Percentiles rank a stretch among this genome's conserved stretches.
Conservation (phyloP, 495 filamentous ascomycete genomes). For the Xylaria castorea region DNA sequence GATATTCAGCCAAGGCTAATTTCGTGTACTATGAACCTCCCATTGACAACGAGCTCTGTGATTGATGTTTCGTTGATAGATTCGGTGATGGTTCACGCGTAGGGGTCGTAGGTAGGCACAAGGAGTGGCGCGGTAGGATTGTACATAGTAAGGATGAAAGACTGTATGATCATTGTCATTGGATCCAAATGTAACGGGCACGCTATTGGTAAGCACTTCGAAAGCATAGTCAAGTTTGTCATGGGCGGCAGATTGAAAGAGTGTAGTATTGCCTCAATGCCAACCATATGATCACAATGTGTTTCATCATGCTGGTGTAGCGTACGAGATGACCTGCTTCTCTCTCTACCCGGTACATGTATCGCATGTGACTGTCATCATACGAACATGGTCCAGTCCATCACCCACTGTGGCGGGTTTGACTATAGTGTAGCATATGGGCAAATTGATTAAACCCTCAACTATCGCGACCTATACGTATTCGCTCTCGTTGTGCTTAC, state of each 20-base stretch:
- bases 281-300: neutral
- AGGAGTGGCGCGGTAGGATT: neutral
- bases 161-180: neutral
- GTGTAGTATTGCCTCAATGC: neutral
- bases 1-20: neutral
- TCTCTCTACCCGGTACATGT: neutral
- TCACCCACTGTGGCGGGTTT: constrained; percentile 13
- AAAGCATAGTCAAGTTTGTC: neutral
- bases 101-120: neutral
- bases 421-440: neutral
- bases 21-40: neutral
- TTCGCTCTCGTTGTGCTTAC: neutral
- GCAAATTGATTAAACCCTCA: neutral
- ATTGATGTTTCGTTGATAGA: neutral
- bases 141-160: neutral
- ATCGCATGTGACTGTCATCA: constrained; percentile 7
- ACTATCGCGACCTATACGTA: neutral
- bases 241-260: neutral
- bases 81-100: neutral
- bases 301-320: neutral
- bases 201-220: neutral
- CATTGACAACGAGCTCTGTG: neutral
- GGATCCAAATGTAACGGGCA: neutral
- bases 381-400: constrained; percentile 1
- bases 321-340: neutral